Evolutionary conservation across 192 early-diverging fungal genomes (phyloP), one percentile per base, ranked within the genome.

Genomic region (Backusella sp.): DNA sequence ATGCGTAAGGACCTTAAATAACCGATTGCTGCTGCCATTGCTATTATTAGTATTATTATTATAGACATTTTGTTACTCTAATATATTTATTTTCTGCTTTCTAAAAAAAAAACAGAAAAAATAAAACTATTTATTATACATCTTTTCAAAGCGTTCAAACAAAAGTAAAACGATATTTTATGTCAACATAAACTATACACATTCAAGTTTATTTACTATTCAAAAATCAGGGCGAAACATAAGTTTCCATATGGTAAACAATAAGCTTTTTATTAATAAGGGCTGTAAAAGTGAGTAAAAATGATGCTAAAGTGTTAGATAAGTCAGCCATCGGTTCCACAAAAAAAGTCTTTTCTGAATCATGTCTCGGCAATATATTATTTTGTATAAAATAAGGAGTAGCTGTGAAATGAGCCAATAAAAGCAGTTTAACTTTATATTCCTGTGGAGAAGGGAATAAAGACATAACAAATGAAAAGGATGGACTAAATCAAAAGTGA

Each of bases 1-100:
- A 80, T 80, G 79, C 70, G 76, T 28, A 62, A 62, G 26, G 23
- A 62, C 23, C 26, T 62, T 62, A 62, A 62, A 62, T 62, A 28
- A 62, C 8, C 4, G 1, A 62, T 28, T 28, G 1, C 28, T 12
- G 3, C 11, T 44, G 3, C 11, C 14, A 44, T 44, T 44, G 15
- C 17, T 52, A 52, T n/a, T 21, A 52, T 5, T n/a, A 39, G 0
- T n/a, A 44, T 44, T 44, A 44, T 5, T 44, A 44, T 44, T 44
- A 44, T 44, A 44, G 42, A 44, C 14, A 44, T 17, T 53, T 53
- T 11, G n/a, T 23, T 23, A 23, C 19, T 56, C 8, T 56, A 23
- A 21, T 23, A 56, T 21, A 56, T 56, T 9, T 56, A 23, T 8
- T 56, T 56, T 5, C 19, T 56, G 7, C 14, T 44, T 17, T 44